Evolutionary conservation across 305 asterid genomes (phyloP).

Genomic region (Fraxinus nigra): DNA sequence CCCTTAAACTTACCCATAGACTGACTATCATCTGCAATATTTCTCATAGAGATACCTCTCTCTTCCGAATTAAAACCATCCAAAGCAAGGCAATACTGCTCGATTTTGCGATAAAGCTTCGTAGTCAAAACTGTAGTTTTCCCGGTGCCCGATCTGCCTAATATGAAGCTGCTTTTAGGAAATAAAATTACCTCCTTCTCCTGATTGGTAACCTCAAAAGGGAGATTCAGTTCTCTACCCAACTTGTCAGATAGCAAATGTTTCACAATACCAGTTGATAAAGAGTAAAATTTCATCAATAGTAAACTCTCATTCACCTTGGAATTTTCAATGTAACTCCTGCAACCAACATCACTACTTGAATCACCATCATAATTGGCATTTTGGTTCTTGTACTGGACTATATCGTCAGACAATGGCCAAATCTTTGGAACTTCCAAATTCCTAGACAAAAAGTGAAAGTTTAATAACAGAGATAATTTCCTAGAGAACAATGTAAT

Average conservation of each 20-base stretch:
- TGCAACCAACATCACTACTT: slow-evolving; percentile 27
- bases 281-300: slow-evolving; percentile 58
- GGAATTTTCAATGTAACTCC: slow-evolving; percentile 52
- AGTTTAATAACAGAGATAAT: background rate
- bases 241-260: slow-evolving; percentile 52
- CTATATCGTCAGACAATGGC: slow-evolving; percentile 31
- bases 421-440: slow-evolving; percentile 67
- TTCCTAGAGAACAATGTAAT: background rate
- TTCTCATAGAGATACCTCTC: background rate
- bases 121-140: slow-evolving; percentile 67
- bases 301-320: slow-evolving; percentile 65
- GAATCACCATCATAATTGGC: slow-evolving; percentile 15
- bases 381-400: slow-evolving; percentile 36
- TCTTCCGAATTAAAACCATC: slow-evolving; percentile 26
- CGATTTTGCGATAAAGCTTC: slow-evolving; percentile 56
- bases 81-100: slow-evolving; percentile 40
- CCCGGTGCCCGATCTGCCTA: slow-evolving; percentile 82
- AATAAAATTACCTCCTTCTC: slow-evolving; percentile 54
- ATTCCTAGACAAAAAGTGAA: slow-evolving; percentile 34
- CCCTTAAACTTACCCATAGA: slow-evolving; percentile 9
- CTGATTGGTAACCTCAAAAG: slow-evolving; percentile 68
- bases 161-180: slow-evolving; percentile 53
- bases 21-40: slow-evolving; percentile 1
- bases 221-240: slow-evolving; percentile 53
- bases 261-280: slow-evolving; percentile 46